phyloP scores from a whole-genome alignment of 1,139 yeast species.

The Meyerozyma smithsonii region DNA sequence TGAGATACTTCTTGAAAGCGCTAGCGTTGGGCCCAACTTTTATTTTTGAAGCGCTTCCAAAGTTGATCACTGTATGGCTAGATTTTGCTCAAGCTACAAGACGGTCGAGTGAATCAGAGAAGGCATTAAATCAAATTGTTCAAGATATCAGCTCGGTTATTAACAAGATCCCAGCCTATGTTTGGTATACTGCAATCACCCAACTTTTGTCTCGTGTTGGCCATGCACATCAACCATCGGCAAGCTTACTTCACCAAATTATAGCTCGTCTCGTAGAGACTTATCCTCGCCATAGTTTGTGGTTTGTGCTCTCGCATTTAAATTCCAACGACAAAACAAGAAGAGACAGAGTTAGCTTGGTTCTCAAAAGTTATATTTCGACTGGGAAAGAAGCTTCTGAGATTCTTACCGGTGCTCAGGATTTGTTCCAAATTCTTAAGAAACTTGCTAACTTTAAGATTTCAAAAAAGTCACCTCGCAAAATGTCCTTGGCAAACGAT shows the following conservation, averaged over 20 bases:
- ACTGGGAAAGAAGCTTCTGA: neutral
- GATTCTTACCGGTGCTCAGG: constrained; percentile 15
- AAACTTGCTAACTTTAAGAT: constrained; percentile 30
- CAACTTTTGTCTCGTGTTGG: constrained; percentile 79
- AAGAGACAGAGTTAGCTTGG: constrained; percentile 41
- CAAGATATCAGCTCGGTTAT: constrained; percentile 48
- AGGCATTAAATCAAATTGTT: constrained; percentile 43
- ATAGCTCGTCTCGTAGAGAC: constrained; percentile 51
- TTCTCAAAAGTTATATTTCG: constrained; percentile 15
- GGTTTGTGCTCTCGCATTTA: constrained; percentile 76
- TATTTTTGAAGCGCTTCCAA: constrained; percentile 83
- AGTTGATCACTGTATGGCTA: constrained; percentile 85
- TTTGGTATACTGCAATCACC: constrained; percentile 83
- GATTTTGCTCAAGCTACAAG: constrained; percentile 56
- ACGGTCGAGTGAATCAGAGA: constrained; percentile 27
- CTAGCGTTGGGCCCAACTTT: constrained; percentile 65
- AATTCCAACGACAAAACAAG: constrained; percentile 63
- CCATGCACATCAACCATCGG: constrained; percentile 58
- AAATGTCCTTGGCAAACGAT: constrained; percentile 36
- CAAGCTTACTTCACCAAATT: constrained; percentile 50
- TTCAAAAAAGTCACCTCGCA: constrained; percentile 31
- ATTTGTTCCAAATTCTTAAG: constrained; percentile 32
- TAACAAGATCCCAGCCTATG: constrained; percentile 50
- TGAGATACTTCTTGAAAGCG: constrained; percentile 61
- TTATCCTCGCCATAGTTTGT: constrained; percentile 79